phyloP scores from a whole-genome alignment of 257 asterid genomes.

The Primulina huaijiensis region DNA sequence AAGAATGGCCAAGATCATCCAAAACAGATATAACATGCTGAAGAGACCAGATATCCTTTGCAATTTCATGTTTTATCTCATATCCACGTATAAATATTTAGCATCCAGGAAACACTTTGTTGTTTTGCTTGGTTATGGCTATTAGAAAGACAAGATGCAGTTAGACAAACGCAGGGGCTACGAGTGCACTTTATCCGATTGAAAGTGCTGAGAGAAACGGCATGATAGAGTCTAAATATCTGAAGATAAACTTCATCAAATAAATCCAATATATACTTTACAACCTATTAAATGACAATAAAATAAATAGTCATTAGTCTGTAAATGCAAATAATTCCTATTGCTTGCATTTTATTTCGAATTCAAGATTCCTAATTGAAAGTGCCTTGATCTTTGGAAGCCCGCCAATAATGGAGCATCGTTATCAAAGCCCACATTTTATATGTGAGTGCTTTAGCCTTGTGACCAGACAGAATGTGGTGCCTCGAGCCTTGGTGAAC shows the following conservation, averaged over 20 bases:
- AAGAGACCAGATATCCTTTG: too few species aligned
- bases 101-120: too few species aligned
- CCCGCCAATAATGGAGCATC: background rate
- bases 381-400: background rate
- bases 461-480: too few species aligned
- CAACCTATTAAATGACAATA: background rate
- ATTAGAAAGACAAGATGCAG: background rate
- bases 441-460: too few species aligned
- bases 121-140: too few species aligned
- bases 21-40: too few species aligned
- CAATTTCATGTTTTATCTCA: too few species aligned
- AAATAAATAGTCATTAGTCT: background rate
- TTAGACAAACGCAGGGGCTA: background rate
- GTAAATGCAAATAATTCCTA: background rate
- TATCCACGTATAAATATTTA: too few species aligned
- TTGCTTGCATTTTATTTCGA: background rate
- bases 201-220: background rate
- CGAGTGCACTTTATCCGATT: too few species aligned
- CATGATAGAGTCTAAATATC: background rate
- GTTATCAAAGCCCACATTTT: too few species aligned
- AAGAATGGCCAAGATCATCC: too few species aligned
- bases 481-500: too few species aligned
- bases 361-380: background rate
- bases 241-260: background rate
- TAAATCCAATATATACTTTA: background rate